Evolutionary conservation across 2,329 filamentous ascomycete species (phyloP).

Genomic region (Fusarium chuoi): DNA sequence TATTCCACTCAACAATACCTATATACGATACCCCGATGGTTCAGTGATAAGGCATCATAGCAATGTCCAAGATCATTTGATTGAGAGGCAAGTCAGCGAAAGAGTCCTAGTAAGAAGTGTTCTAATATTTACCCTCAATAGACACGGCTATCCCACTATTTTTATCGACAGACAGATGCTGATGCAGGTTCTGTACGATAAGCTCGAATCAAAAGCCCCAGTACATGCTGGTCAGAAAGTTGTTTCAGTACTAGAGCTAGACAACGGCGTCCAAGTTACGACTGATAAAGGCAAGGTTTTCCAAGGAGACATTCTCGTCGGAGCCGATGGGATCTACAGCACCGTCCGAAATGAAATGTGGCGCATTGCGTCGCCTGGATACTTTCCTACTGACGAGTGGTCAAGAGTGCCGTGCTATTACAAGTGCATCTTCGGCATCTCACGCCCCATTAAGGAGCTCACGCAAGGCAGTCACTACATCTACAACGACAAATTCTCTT

Average conservation of each 20-base stretch:
- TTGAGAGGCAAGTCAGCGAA: not conserved
- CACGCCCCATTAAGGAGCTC: not conserved
- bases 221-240: conserved; percentile 34
- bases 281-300: conserved; percentile 22
- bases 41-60: not conserved
- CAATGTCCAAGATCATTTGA: accelerated
- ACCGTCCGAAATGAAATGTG: conserved; percentile 47
- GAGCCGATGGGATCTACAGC: conserved; percentile 56
- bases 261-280: not conserved
- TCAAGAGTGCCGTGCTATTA: conserved; percentile 6
- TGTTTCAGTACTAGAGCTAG: not conserved
- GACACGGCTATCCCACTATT: conserved; percentile 45
- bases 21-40: not conserved
- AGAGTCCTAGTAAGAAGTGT: accelerated
- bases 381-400: conserved; percentile 17
- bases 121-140: not conserved
- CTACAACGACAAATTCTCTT: not conserved
- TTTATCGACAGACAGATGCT: conserved; percentile 53
- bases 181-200: conserved; percentile 48
- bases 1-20: not conserved
- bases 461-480: not conserved
- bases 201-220: conserved; percentile 44
- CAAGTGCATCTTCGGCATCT: conserved; percentile 16
- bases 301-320: conserved; percentile 50
- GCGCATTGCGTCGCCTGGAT: conserved; percentile 7